Base-by-base conservation (phyloP, 2,329 filamentous ascomycete species). In the Epichloe gansuensis region DNA sequence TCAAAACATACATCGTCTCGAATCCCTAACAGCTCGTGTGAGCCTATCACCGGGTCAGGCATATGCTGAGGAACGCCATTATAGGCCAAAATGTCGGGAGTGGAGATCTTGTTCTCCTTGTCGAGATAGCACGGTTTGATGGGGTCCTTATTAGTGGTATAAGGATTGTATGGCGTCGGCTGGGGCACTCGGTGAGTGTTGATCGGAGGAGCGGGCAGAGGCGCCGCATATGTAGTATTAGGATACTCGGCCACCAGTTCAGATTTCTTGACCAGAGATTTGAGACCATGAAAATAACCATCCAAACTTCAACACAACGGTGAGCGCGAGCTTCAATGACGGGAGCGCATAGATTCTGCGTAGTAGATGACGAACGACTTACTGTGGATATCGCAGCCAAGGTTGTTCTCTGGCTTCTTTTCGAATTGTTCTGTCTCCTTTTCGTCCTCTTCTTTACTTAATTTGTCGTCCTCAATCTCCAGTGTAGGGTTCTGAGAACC, bases 1-100 rank as follows among this genome's bases (percentile, higher is more conserved):
- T 95, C 90, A 64, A 94, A 95, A 69, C 90, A 95, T 13, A 94
- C 74, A 60, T 93, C 85, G 55, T 89, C 78, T 23, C 83, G 75
- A 42, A 95, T 67, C 0, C 87, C 89, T 4, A 95, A 70, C 46
- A 89, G 65, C 13, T 81, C 75, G 63, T 93, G 84, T 0, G 86
- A 91, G 3, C 90, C 90, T 59, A 93, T 78, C 1, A 83, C 78
- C 3, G 88, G 81, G 49, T 90, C 82, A 0, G 90, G 87, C 67
- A 90, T 87, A 12, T 87, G 86, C 60, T 84, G 77, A 1, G 86
- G 82, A 6, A 93, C 72, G 8, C 88, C 86, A 2, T 76, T 71
- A 59, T 86, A 88, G 1, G 81, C 83, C 62, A 80, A 86, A 28
- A 86, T 67, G 56, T 83, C 77, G 1, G 85, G 85, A 0, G 75